Evolutionary conservation across 495 filamentous ascomycete genomes (phyloP), one percentile per base, ranked within the genome.

Genomic region (Poronia punctata): DNA sequence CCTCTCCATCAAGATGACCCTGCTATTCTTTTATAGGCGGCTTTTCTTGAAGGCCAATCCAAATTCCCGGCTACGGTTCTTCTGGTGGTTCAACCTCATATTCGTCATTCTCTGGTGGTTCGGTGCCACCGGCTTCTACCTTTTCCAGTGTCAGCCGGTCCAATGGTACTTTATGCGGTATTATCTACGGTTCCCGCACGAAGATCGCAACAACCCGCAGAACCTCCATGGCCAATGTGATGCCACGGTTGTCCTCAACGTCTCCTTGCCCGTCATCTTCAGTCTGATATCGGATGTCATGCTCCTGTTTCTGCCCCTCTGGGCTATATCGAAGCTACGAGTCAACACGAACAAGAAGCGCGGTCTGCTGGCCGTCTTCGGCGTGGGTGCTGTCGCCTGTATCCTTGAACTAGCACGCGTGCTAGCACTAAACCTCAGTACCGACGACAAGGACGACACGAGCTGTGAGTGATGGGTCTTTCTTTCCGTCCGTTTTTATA

Each of bases 51-150:
- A 60, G 14, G 9, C 48, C 6, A 52, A 58, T 22, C 31, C n/a
- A n/a, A n/a, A n/a, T n/a, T 37, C 47, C 35, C 47, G 31, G 21
- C 45, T 62, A 4, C 43, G 48, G 3, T 37, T 62, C n/a, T 52
- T 52, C 38, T 62, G 54, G 59, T 62, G 56, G 59, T 27, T 33
- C 9, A 62, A 58, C 26, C 38, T 62, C 14, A 38, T 62, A 15
- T 60, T 60, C 26, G 43, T 54, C 18, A 23, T 58, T 14, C 48
- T 62, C 16, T 62, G 56, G 59, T 48, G 52, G 20, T 45, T 62
- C 38, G 51, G 51, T 7, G 24, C 43, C 9, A 60, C 56, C 2
- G 27, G 30, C 12, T 60, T 55, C 41, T 62, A 60, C 20, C 35
- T 62, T 2, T 59, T 60, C 17, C 56, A 62, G 20, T 62, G 59